Percentiles rank a stretch among this genome's conserved stretches.
phyloP scores from a whole-genome alignment of 768 basidiomycete genomes.

The Lentinula lateritia region DNA sequence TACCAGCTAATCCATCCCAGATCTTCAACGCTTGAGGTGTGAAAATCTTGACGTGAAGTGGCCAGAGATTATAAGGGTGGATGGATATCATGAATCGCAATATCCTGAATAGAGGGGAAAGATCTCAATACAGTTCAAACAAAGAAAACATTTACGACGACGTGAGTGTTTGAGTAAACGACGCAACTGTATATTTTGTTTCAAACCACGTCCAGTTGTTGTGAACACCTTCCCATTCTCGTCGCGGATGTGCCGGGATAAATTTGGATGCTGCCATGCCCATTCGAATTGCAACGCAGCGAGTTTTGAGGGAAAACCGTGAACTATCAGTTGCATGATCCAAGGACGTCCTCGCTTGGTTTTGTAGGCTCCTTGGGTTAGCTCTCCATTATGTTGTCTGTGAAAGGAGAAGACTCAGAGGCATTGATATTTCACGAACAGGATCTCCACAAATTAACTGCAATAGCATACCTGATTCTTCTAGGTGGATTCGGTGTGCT shows the following conservation, averaged over 20 bases:
- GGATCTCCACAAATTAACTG: conserved; percentile 1
- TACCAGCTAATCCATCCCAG: conserved; percentile 32
- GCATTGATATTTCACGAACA: neutral
- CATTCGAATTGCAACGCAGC: conserved; percentile 78
- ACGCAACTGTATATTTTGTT: conserved; percentile 42
- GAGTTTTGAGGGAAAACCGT: conserved; percentile 74
- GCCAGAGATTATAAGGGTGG: conserved; percentile 69
- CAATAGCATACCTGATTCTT: conserved; percentile 44
- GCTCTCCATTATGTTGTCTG: conserved; percentile 80
- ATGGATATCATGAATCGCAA: conserved; percentile 57
- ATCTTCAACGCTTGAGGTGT: conserved; percentile 50
- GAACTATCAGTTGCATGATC: conserved; percentile 83
- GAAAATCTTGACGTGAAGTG: conserved; percentile 73
- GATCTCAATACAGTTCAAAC: neutral
- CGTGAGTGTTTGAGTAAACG: no score
- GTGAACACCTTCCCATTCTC: conserved; percentile 33
- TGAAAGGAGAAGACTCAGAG: neutral
- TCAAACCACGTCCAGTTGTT: conserved; percentile 26
- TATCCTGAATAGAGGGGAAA: conserved; percentile 31
- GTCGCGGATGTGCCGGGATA: conserved; percentile 59
- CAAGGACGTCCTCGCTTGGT: conserved; percentile 61
- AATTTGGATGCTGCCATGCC: conserved; percentile 80
- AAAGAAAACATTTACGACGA: no score
- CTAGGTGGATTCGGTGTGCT: conserved; percentile 65
- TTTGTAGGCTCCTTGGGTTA: conserved; percentile 65